Base-by-base conservation (phyloP, 441 rosid genomes). In the Adansonia gregorii region DNA sequence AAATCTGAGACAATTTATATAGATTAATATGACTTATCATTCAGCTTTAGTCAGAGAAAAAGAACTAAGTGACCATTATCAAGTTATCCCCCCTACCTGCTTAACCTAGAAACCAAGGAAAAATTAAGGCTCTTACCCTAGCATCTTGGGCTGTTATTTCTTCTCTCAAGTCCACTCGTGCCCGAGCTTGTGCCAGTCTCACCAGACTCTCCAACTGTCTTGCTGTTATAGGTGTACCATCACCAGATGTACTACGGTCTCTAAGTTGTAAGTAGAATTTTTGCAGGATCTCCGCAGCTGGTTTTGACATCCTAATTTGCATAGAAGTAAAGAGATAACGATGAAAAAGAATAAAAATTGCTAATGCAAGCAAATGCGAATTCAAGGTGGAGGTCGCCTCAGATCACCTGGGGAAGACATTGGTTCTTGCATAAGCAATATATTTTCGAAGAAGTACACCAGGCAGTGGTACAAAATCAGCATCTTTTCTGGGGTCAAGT, bases 191-290 rank as follows among this genome's bases (percentile, higher is more conserved):
- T 46, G 96, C 95, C 72, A 94, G 87, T 84, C 99, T 89, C 76
- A 94, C 97, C 83, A 96, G 85, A 86, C 99, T 96, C 85, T 96
- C 99, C 61, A 96, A 85, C 74, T 96, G 99, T 84, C 99, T 88
- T 65, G 99, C 98, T 78, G 98, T 96, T 87, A 94, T 94, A 70
- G 98, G 99, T 61, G 98, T 96, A 79, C 91, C 72, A 80, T 96
- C 99, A 77, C 97, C 98, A 73, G 99, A 91, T 65, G 98, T 94
- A 82, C 89, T 89, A 72, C 80, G 95, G 81, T 94, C 99, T 84
- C 98, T 90, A 78, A 94, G 94, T 77, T 81, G 86, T 67, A 96
- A 91, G 88, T 93, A 96, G 84, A 96, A 96, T 78, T 96, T 93
- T 79, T 92, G 92, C 54, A 96, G 83, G 77, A 96, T 91, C 76